A percentile compares a stretch with the other conserved stretches of the same genome.
Evolutionary conservation across 208 protist species (phyloP).

Genomic region (Novymonas esmeraldas): DNA sequence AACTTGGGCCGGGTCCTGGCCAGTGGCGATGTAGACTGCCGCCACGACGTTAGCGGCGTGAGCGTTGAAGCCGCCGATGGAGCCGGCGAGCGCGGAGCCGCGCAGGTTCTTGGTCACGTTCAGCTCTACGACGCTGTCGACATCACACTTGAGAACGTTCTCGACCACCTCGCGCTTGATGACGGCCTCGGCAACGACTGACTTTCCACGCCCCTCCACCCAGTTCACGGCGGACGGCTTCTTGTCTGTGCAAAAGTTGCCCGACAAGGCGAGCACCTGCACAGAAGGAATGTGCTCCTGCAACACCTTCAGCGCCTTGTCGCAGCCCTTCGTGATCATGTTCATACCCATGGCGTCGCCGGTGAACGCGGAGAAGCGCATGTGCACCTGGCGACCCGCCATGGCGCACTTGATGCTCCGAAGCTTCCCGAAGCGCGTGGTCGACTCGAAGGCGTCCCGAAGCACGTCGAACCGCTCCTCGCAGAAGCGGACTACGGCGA

Average conservation of each 20-base stretch:
- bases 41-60: slow-evolving; percentile 98
- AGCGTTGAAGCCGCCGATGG: slow-evolving; percentile 97
- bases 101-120: slow-evolving; percentile 97
- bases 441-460: slow-evolving; percentile 92
- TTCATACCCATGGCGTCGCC: slow-evolving; percentile 99
- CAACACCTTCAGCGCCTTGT: slow-evolving; percentile 90
- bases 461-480: slow-evolving; percentile 88
- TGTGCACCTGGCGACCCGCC: slow-evolving; percentile 90
- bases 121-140: slow-evolving; percentile 90
- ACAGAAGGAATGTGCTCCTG: slow-evolving; percentile 93
- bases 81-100: slow-evolving; percentile 97
- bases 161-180: slow-evolving; percentile 92
- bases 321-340: slow-evolving; percentile 98
- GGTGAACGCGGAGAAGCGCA: slow-evolving; percentile 94
- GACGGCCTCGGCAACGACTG: slow-evolving; percentile 94
- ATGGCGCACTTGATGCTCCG: slow-evolving; percentile 86
- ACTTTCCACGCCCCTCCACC: slow-evolving; percentile 97
- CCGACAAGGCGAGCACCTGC: slow-evolving; percentile 92
- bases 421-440: slow-evolving; percentile 95
- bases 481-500: slow-evolving; percentile 91
- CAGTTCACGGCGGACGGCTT: slow-evolving; percentile 98
- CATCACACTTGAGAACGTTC: slow-evolving; percentile 94
- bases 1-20: slow-evolving; percentile 99
- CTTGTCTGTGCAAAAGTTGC: slow-evolving; percentile 99
- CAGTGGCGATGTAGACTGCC: slow-evolving; percentile 97